These are phyloP conservation scores for Melaleuca alternifolia DNA, from an alignment of 345 rosid species.

Conservation along the genomic window DNA sequence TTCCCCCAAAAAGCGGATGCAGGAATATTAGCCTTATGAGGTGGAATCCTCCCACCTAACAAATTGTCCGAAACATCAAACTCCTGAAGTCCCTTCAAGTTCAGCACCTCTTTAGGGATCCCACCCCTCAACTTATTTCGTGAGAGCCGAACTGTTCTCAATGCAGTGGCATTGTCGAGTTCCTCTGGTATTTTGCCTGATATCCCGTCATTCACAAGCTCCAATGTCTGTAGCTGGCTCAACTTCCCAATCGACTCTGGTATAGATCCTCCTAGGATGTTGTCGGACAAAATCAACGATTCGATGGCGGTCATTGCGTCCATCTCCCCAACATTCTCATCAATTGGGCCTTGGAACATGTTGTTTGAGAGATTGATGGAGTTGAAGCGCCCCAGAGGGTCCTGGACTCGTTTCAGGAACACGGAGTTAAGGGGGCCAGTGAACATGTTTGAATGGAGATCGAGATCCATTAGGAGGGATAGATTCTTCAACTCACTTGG, in stretches of 20 bases:
- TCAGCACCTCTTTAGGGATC: slow-evolving; percentile 27
- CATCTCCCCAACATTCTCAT: slow-evolving; percentile 16
- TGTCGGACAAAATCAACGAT: slow-evolving; percentile 32
- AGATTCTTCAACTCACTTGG: slow-evolving; percentile 42
- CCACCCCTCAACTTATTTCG: slow-evolving; percentile 28
- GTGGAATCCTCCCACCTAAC: slow-evolving; percentile 32
- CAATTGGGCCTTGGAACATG: slow-evolving; percentile 29
- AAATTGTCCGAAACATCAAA: slow-evolving; percentile 34
- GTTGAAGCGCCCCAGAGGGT: slow-evolving; percentile 40
- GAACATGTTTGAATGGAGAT: slow-evolving; percentile 53
- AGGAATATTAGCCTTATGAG: slow-evolving; percentile 28
- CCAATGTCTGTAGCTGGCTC: slow-evolving; percentile 18
- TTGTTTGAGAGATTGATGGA: slow-evolving; percentile 40
- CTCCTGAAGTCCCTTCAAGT: slow-evolving; percentile 23
- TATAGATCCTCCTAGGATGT: slow-evolving; percentile 30
- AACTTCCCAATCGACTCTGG: slow-evolving; percentile 32
- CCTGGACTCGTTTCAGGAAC: slow-evolving; percentile 22
- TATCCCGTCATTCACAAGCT: slow-evolving; percentile 18
- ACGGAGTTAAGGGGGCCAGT: slow-evolving; percentile 19
- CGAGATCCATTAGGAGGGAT: slow-evolving; percentile 45
- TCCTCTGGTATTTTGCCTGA: slow-evolving; percentile 35
- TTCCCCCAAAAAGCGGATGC: slow-evolving; percentile 30
- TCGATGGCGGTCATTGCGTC: slow-evolving; percentile 26
- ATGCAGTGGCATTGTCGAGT: slow-evolving; percentile 23
- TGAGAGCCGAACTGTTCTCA: slow-evolving; percentile 32